Evolutionary conservation across 169 alveolate species (phyloP).

Genomic region (Plasmodium cynomolgi): DNA sequence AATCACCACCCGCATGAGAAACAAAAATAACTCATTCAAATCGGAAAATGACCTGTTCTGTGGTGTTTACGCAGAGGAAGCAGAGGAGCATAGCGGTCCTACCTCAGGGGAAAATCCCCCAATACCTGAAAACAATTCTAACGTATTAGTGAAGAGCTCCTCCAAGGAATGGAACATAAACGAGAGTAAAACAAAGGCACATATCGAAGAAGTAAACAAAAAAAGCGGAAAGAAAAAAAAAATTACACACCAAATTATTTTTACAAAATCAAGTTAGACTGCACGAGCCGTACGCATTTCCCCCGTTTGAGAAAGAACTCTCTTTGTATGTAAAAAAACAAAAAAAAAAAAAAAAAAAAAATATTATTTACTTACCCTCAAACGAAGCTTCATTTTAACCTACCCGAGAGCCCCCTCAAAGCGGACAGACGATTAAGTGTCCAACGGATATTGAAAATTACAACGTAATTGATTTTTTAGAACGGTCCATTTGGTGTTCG

Average conservation of each 20-base stretch:
- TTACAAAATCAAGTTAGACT: slow-evolving; percentile 2
- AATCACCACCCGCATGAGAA: neutral
- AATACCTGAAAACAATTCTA: neutral
- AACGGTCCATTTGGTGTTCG: neutral
- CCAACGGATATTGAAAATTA: slow-evolving; percentile 53
- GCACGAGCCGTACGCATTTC: slow-evolving; percentile 43
- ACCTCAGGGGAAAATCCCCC: neutral
- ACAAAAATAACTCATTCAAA: neutral
- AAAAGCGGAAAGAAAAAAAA: neutral
- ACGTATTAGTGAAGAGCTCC: neutral
- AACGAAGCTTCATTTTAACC: slow-evolving; percentile 8
- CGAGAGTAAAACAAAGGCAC: neutral
- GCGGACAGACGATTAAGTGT: slow-evolving; percentile 4
- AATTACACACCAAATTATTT: neutral
- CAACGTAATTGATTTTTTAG: slow-evolving; percentile 23
- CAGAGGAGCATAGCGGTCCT: neutral
- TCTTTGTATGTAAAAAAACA: slow-evolving; percentile 22
- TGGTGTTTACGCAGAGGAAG: neutral
- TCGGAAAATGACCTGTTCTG: neutral
- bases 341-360: slow-evolving; percentile 46
- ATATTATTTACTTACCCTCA: slow-evolving; percentile 45
- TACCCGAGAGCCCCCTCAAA: neutral
- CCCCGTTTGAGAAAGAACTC: slow-evolving; percentile 40
- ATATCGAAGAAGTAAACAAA: neutral
- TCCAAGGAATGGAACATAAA: neutral